These are phyloP conservation scores for Rhodotorula kratochvilovae DNA, from an alignment of 768 basidiomycete genomes.

Conservation along the genomic window DNA sequence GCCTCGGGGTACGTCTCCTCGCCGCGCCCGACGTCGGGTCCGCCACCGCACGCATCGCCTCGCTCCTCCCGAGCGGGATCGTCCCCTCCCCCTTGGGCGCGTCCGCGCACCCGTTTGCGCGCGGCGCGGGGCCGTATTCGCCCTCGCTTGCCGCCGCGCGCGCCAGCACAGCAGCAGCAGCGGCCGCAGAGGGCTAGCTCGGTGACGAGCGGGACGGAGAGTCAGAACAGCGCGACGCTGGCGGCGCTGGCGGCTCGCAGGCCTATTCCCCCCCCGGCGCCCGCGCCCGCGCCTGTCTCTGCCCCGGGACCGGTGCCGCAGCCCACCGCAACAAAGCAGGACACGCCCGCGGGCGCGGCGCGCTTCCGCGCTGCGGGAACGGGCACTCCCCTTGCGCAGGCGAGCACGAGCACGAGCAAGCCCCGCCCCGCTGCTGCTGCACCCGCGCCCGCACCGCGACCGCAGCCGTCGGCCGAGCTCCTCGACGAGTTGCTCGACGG, in stretches of 20 bases:
- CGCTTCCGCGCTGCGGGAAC: not conserved
- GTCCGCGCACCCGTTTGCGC: not conserved
- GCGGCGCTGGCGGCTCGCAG: slow-evolving; percentile 2
- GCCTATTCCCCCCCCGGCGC: too few species aligned
- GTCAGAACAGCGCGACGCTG: slow-evolving; percentile 28
- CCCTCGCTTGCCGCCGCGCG: not conserved
- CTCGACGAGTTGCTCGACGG: slow-evolving; percentile 7
- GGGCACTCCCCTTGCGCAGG: too few species aligned
- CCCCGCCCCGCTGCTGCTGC: too few species aligned
- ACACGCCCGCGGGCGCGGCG: too few species aligned
- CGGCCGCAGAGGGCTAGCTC: slow-evolving; percentile 5
- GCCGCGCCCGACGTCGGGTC: not conserved
- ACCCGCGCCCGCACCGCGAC: not conserved
- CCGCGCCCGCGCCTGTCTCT: not conserved
- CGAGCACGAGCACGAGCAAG: not conserved
- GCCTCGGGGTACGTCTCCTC: not conserved
- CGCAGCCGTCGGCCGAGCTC: not conserved
- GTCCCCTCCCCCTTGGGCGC: not conserved
- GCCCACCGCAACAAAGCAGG: too few species aligned
- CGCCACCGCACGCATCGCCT: slow-evolving; percentile 4
- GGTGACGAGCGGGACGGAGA: slow-evolving; percentile 12
- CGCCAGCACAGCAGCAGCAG: too few species aligned
- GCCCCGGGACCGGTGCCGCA: not conserved
- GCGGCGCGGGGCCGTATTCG: not conserved
- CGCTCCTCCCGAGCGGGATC: not conserved